Conservation (phyloP, 371 early-diverging fungal genomes). For the Lichtheimia ramosa region DNA sequence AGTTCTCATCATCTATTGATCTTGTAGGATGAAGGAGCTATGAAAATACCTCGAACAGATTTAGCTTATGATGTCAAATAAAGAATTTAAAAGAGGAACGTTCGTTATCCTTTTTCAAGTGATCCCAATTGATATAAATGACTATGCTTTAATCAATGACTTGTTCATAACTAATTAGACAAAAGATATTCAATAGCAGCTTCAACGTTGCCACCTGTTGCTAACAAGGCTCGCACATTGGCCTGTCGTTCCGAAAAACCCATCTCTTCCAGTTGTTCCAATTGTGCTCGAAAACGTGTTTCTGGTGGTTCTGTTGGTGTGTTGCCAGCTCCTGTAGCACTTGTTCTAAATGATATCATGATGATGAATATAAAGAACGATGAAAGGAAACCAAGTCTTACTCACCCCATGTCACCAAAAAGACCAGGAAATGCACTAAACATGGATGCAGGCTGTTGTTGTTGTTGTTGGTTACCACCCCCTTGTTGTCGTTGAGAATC, state of each 20-base stretch:
- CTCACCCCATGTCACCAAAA: constrained; percentile 15
- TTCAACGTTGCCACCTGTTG: constrained; percentile 77
- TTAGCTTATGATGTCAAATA: neutral
- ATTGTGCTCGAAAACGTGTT: constrained; percentile 67
- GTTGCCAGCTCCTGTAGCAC: constrained; percentile 2
- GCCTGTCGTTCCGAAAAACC: constrained; percentile 76
- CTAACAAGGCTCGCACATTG: constrained; percentile 74
- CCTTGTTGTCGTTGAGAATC: constrained; percentile 9
- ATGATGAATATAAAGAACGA: too few relatives aligned
- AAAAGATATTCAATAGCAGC: constrained; percentile 67
- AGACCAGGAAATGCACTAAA: neutral
- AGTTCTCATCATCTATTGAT: too few relatives aligned
- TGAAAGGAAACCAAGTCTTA: too few relatives aligned
- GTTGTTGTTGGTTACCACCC: constrained; percentile 9
- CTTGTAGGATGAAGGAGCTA: neutral
- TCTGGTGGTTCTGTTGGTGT: constrained; percentile 50
- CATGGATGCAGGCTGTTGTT: constrained; percentile 10
- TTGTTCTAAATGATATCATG: too few relatives aligned
- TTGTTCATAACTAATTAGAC: constrained; percentile 8
- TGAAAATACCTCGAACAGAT: neutral
- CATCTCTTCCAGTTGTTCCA: constrained; percentile 79
- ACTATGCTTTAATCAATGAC: too few relatives aligned
- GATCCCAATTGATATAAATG: too few relatives aligned
- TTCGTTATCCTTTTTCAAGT: too few relatives aligned
- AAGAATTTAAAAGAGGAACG: neutral